Percentiles rank a stretch among this genome's conserved stretches.
These are phyloP conservation scores for Agaricales sp. DNA, from an alignment of 1,284 basidiomycete species.

Conservation along the genomic window DNA sequence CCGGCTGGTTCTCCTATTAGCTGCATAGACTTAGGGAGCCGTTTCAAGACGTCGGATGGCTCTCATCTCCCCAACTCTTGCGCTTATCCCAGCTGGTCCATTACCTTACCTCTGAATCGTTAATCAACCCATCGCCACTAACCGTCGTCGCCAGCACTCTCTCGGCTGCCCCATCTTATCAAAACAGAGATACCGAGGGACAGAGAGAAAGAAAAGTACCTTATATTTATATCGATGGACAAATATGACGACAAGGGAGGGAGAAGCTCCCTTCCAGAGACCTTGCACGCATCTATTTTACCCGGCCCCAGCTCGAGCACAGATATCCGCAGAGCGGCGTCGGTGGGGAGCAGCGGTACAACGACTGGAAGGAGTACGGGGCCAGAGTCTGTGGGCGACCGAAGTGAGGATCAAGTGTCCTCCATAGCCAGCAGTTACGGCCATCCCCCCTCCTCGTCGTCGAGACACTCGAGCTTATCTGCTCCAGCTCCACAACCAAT, in stretches of 20 bases:
- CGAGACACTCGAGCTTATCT: background rate
- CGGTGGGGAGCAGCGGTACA: too few relatives aligned
- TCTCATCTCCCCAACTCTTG: background rate
- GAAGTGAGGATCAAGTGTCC: too few relatives aligned
- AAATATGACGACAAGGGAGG: constrained; percentile 19
- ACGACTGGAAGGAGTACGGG: too few relatives aligned
- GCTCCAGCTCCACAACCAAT: background rate
- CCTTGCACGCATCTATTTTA: constrained; percentile 33
- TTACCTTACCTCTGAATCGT: background rate
- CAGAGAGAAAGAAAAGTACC: background rate
- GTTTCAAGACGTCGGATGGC: background rate
- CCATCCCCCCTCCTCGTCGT: constrained; percentile 1
- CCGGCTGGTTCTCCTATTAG: background rate
- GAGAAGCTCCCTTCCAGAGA: constrained; percentile 38
- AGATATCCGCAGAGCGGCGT: constrained; percentile 2
- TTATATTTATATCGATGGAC: constrained; percentile 18
- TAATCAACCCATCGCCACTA: background rate
- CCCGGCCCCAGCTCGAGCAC: constrained; percentile 24
- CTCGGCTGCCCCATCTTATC: background rate
- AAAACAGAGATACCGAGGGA: background rate
- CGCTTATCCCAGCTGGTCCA: background rate
- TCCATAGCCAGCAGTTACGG: too few relatives aligned
- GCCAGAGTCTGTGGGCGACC: too few relatives aligned
- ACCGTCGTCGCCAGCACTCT: background rate
- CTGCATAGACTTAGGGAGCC: background rate